Percentiles rank a stretch among this genome's conserved stretches.
phyloP scores from a whole-genome alignment of 306 rosid species.

The Hylodesmum podocarpum region DNA sequence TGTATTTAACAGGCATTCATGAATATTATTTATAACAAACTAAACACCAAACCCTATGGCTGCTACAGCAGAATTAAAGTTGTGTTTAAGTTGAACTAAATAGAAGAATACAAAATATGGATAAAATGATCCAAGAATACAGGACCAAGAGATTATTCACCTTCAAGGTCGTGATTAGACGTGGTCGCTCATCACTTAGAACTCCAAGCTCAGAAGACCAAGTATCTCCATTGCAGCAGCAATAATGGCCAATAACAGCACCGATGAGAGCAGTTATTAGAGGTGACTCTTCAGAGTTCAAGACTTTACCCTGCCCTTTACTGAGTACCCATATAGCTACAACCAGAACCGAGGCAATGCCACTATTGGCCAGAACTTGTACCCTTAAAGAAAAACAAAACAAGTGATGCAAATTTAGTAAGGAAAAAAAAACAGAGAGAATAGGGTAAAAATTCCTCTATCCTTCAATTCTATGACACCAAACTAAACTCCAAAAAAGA shows the following conservation, averaged over 20 bases:
- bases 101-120: constrained; percentile 12
- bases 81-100: background rate
- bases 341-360: constrained; percentile 70
- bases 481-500: background rate
- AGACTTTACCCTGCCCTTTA: constrained; percentile 63
- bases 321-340: constrained; percentile 54
- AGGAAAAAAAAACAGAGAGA: constrained; percentile 10
- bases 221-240: constrained; percentile 95
- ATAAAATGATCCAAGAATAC: background rate
- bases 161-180: constrained; percentile 86
- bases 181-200: constrained; percentile 78
- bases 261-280: constrained; percentile 74
- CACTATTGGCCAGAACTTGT: constrained; percentile 82
- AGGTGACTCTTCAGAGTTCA: constrained; percentile 68
- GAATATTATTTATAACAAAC: constrained; percentile 7
- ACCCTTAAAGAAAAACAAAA: constrained; percentile 48
- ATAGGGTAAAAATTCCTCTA: background rate
- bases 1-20: background rate
- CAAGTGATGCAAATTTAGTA: background rate
- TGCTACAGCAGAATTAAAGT: background rate
- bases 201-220: constrained; percentile 98
- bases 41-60: background rate
- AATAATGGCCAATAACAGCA: constrained; percentile 83
- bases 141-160: constrained; percentile 39
- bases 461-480: background rate